Percentiles rank a stretch among this genome's conserved stretches.
Evolutionary conservation across 768 basidiomycete genomes (phyloP).

Genomic region (Rhodotorula paludigena): DNA sequence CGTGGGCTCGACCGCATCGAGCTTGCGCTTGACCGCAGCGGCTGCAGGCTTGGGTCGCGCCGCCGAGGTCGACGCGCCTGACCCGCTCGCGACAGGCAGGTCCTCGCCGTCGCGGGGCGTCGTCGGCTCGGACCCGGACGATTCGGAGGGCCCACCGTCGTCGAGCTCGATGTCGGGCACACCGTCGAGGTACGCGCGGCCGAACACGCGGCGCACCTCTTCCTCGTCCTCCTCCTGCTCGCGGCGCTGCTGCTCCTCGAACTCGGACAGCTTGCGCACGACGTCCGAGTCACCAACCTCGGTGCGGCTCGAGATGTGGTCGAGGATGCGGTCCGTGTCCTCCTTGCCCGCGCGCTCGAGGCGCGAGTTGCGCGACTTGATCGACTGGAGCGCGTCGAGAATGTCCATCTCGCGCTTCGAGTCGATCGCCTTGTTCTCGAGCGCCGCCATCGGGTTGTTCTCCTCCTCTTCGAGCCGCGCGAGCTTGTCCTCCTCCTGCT

Average conservation of each 20-base stretch:
- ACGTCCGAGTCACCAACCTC: slow-evolving; percentile 56
- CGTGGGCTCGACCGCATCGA: slow-evolving; percentile 70
- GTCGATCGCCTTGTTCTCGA: slow-evolving; percentile 87
- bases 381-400: slow-evolving; percentile 89
- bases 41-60: slow-evolving; percentile 1
- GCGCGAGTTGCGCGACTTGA: slow-evolving; percentile 75
- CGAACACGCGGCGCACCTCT: slow-evolving; percentile 79
- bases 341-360: slow-evolving; percentile 65
- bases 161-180: slow-evolving; percentile 39
- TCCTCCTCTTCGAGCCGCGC: slow-evolving; percentile 85
- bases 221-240: slow-evolving; percentile 90
- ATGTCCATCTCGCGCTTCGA: slow-evolving; percentile 98
- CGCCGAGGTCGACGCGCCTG: slow-evolving; percentile 35
- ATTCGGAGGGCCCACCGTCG: slow-evolving; percentile 31
- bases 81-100: slow-evolving; percentile 42
- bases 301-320: slow-evolving; percentile 53
- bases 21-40: slow-evolving; percentile 64
- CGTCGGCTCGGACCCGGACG: slow-evolving; percentile 41
- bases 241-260: slow-evolving; percentile 54
- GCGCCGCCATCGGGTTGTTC: slow-evolving; percentile 89
- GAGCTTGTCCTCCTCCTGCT: slow-evolving; percentile 69
- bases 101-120: slow-evolving; percentile 42
- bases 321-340: slow-evolving; percentile 62
- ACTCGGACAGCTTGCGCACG: slow-evolving; percentile 62
- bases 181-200: slow-evolving; percentile 55